A percentile compares a stretch with the other conserved stretches of the same genome.
Evolutionary conservation across 495 filamentous ascomycete genomes (phyloP).

Genomic region (Tetracladium marchalianum): DNA sequence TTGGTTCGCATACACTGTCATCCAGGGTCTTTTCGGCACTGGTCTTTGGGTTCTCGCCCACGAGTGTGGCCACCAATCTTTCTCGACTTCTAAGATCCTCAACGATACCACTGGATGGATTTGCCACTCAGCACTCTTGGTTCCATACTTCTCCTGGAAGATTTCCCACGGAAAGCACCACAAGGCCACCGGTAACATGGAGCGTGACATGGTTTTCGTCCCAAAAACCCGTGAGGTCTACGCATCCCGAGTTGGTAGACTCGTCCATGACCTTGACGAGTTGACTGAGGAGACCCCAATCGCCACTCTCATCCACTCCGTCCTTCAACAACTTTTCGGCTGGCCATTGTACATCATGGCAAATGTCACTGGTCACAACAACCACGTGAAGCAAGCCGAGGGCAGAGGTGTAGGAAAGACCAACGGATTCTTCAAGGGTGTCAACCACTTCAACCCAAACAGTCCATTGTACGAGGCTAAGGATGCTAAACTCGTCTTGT

Average conservation of each 20-base stretch:
- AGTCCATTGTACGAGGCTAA: conserved; percentile 88
- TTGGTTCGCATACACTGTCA: conserved; percentile 62
- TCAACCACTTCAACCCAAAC: conserved; percentile 88
- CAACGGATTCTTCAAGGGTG: conserved; percentile 70
- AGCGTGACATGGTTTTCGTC: conserved; percentile 96
- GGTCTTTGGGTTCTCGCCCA: conserved; percentile 80
- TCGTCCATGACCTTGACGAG: conserved; percentile 73
- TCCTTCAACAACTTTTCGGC: conserved; percentile 80
- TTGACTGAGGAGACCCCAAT: conserved; percentile 92
- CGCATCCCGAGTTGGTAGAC: conserved; percentile 55
- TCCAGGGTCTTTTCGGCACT: conserved; percentile 70
- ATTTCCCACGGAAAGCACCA: conserved; percentile 90
- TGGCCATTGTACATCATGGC: conserved; percentile 79
- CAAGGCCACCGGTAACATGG: conserved; percentile 91
- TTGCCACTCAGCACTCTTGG: conserved; percentile 70
- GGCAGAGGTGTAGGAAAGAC: conserved; percentile 82
- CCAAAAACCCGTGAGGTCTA: conserved; percentile 74
- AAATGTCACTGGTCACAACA: conserved; percentile 93
- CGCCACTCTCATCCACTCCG: conserved; percentile 56
- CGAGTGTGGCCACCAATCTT: conserved; percentile 82
- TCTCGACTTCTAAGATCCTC: conserved; percentile 68
- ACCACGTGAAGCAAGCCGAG: conserved; percentile 75
- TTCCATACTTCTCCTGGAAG: conserved; percentile 91
- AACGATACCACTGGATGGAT: conserved; percentile 84
- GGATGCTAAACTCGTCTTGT: conserved; percentile 69